Base-by-base conservation (phyloP, 108 stramenopile species). In the Cylindrotheca fusiformis region DNA sequence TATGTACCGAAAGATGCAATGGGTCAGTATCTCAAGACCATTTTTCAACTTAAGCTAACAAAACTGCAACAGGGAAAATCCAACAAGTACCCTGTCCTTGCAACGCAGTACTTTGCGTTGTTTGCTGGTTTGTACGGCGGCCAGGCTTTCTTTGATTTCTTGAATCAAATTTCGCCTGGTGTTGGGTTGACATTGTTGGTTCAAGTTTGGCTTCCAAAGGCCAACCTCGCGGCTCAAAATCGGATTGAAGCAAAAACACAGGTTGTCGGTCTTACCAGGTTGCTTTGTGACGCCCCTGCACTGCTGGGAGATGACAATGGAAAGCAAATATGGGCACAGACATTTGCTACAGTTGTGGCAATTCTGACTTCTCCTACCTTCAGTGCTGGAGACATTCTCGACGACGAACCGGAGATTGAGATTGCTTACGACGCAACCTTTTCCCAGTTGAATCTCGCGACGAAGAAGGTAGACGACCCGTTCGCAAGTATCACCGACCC, bases 361-460 rank as follows among this genome's bases (percentile, higher is more conserved):
- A 75, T 93, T 19, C 55, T 90, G 12, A 60, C 75, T 3, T 84
- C 86, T 30, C 72, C 75, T 18, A 58, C 75, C 19, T 72, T 88
- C 19, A 24, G 32, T 33, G 48, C 45, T 23, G 55, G 31, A 5
- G 68, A 72, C 24, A 59, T 66, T 30, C 52, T 58, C 14, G 75
- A 68, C 10, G 85, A 86, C 48, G 73, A 78, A 26, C 81, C 76
- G 20, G 83, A 77, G 20, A 28, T 55, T n/a, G 72, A 69, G 25
- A 61, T 74, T 45, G 72, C 54, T 0, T 95, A 88, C 60, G 94
- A 95, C 75, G 77, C 91, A 18, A 77, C 83, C 25, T 92, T 74
- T 59, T 89, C 91, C 1, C 69, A 74, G 29, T 52, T 95, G 48
- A 76, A 79, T 33, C 83, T 82, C 73, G 94, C 91, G 6, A 52